These are phyloP conservation scores for Neostapfia colusana DNA, from an alignment of 176 grass and related monocot genomes.

Conservation along the genomic window DNA sequence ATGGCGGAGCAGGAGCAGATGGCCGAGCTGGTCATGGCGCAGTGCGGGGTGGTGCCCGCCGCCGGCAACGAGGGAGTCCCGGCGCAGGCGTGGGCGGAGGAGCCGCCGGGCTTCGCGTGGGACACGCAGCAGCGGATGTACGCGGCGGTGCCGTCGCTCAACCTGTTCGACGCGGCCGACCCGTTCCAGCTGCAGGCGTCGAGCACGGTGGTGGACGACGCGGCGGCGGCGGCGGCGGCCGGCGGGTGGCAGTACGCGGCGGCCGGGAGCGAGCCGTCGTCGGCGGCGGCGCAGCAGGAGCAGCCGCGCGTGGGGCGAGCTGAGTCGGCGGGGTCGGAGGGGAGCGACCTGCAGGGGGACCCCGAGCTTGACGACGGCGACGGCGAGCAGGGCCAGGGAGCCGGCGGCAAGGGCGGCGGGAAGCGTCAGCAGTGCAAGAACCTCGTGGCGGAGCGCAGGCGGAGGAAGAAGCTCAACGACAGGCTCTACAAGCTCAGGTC, in stretches of 20 bases:
- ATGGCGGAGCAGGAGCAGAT: constrained; percentile 83
- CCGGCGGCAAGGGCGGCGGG: constrained; percentile 36
- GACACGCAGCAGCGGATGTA: constrained; percentile 49
- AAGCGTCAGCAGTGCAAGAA: constrained; percentile 95
- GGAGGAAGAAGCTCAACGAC: constrained; percentile 87
- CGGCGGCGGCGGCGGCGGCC: background rate
- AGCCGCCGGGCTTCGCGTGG: constrained; percentile 54
- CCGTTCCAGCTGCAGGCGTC: constrained; percentile 35
- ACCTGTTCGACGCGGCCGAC: constrained; percentile 47
- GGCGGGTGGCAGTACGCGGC: constrained; percentile 47
- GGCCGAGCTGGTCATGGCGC: constrained; percentile 70
- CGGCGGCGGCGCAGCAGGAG: constrained; percentile 28
- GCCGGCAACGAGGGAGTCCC: constrained; percentile 4
- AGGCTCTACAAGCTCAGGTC: constrained; percentile 74
- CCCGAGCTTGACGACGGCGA: constrained; percentile 62
- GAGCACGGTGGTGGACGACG: constrained; percentile 1
- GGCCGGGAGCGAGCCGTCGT: constrained; percentile 35
- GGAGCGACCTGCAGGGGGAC: constrained; percentile 61
- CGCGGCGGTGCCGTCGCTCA: constrained; percentile 25
- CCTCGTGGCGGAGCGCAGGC: constrained; percentile 66
- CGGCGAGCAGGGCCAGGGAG: constrained; percentile 19
- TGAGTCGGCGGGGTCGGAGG: constrained; percentile 68
- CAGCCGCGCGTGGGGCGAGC: constrained; percentile 27
- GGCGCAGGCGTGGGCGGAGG: constrained; percentile 42
- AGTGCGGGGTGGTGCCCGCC: constrained; percentile 46